phyloP scores from a whole-genome alignment of 805 yeast species.

The Metschnikowia colocasiae region DNA sequence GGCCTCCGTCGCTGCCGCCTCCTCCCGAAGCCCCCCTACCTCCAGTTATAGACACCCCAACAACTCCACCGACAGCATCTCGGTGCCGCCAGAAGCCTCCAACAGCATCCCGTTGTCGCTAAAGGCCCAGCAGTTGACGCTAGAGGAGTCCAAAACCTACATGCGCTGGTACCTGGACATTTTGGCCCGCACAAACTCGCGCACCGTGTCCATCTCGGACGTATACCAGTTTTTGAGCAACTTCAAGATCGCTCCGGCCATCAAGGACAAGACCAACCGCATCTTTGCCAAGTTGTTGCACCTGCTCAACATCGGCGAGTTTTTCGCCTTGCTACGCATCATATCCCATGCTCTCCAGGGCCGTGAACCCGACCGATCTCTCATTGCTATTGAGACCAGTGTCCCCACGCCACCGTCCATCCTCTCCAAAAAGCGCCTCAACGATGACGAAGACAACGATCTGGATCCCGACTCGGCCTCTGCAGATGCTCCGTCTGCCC shows the following conservation, averaged over 20 bases:
- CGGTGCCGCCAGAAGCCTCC: conserved; percentile 28
- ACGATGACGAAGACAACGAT: conserved; percentile 39
- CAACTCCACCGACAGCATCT: conserved; percentile 17
- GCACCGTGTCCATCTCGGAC: conserved; percentile 67
- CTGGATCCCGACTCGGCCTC: conserved; percentile 10
- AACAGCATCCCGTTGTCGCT: conserved; percentile 56
- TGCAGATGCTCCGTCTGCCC: conserved; percentile 19
- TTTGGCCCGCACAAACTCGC: conserved; percentile 62
- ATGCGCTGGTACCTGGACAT: conserved; percentile 92
- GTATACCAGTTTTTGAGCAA: conserved; percentile 75
- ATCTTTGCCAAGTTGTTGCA: conserved; percentile 51
- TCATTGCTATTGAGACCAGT: conserved; percentile 55
- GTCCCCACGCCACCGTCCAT: conserved; percentile 81
- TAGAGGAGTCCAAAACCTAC: conserved; percentile 78
- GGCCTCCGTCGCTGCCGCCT: conserved; percentile 7
- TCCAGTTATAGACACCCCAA: conserved; percentile 6
- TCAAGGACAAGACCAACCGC: conserved; percentile 48
- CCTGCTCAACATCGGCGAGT: conserved; percentile 80
- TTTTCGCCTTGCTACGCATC: conserved; percentile 80
- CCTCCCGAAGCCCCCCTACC: not conserved
- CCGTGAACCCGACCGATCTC: conserved; percentile 47
- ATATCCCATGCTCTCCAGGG: conserved; percentile 67
- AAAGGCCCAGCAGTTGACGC: conserved; percentile 64
- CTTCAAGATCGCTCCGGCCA: conserved; percentile 56
- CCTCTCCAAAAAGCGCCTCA: conserved; percentile 53